Base-by-base conservation (phyloP, 257 asterid genomes). In the Solanum raphanifolium region DNA sequence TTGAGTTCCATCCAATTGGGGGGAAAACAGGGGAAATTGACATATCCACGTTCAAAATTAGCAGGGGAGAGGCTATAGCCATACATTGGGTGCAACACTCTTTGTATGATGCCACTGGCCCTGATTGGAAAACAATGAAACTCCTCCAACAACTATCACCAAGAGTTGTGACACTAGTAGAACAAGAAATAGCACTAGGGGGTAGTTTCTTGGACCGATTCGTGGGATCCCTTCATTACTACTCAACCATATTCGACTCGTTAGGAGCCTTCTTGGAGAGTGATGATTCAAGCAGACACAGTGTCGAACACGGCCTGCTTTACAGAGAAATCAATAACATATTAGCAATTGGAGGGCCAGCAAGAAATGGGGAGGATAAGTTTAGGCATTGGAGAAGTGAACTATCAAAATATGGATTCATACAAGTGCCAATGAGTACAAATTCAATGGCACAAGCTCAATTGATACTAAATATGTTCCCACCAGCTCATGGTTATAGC, bases 81-180 rank as follows among this genome's bases (percentile, higher is more conserved):
- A 94, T 96, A 39, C 98, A 95, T 41, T 96, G 98, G 98, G 86
- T 93, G 48, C 98, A 96, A 36, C 98, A 95, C 46, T 94, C 98
- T 3, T 20, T 94, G 52, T 96, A 96, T 71, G 98, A 96, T 15
- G 95, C 98, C 3, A 93, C 96, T 0, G 98, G 98, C 5, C 94
- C 98, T 1, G 98, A 95, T 55, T 91, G 95, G 94, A 94, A 92
- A 73, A 91, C 95, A 27, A 86, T 95, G 95, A 84, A 92, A 79
- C 93, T 91, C 27, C 91, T 95, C 9, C 96, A 88, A 76, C 74
- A 90, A 58, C 39, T 95, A 38, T 86, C 91, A 9, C 98, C 98
- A 7, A 91, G 88, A 6, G 92, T 95, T 74, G 48, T 95, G 9
- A 95, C 98, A 4, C 20, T 95, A 29, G 98, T 95, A 9, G 98